Base-by-base conservation (phyloP, 2,329 filamentous ascomycete species). In the Tolypocladium endophyticum region DNA sequence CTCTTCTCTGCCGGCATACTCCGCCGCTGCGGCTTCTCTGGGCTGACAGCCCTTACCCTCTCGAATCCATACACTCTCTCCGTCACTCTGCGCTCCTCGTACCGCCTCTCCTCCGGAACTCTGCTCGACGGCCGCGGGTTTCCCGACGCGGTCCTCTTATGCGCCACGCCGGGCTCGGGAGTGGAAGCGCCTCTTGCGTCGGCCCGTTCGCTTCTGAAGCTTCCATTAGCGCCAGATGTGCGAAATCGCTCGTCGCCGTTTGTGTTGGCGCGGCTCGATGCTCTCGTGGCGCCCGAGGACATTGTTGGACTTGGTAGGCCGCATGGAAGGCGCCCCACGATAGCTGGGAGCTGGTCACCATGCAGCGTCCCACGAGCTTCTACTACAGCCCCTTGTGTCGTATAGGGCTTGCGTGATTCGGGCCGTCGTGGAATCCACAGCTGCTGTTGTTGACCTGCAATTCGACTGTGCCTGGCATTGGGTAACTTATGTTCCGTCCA, bases 61-160 rank as follows among this genome's bases (percentile, higher is more conserved):
- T 91, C 87, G 60, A 83, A 77, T 28, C 86, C 79, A 59, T 71
- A 83, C 69, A 67, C 79, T 69, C 68, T 78, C 71, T 87, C 85
- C 9, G 80, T 85, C 38, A 74, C 67, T 67, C 81, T 77, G 63
- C 83, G 74, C 69, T 84, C 80, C 63, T 84, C 81, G 60, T 74
- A 72, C n/a, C 71, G 69, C 23, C 74, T 66, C 60, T 76, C 74
- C 23, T 73, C 77, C 38, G 76, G 71, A 50, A 71, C 72, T 64
- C 78, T 77, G 68, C 76, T 81, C 23, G 72, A 70, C 4, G 79
- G 74, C 57, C 84, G 77, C 1, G 81, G 79, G 61, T 83, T 82
- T 14, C 80, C 81, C 18, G 85, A 87, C 2, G 81, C 76, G 23
- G 78, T 77, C 59, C 83, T 78, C 72, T 84, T 86, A 68, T 86